Base-by-base conservation (phyloP, 768 basidiomycete species). In the Leucosporidium yakuticum region DNA sequence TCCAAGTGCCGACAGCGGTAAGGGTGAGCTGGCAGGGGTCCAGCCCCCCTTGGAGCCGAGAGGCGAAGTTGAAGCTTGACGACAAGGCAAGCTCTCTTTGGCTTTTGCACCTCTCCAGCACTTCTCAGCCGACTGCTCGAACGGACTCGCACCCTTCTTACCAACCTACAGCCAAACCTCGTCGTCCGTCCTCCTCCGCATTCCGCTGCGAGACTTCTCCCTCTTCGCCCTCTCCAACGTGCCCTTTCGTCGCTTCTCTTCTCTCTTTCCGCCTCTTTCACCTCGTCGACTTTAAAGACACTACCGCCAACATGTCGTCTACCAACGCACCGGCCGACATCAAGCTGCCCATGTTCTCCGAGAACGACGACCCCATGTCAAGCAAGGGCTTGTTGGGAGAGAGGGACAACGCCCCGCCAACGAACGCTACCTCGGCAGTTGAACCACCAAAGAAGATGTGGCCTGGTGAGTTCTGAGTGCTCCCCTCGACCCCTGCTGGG, bases 311-410 rank as follows among this genome's bases (percentile, higher is more conserved):
- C 53, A 62, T 59, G 63, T 60, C 59, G 11, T 4, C 29, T 32
- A 47, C 31, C 19, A 39, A 55, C 63, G n/a, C 34, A 60, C 53
- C 66, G 69, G 71, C 64, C 69, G 73, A 74, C 44, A 65, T 69
- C 57, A 69, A 74, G 60, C 69, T 75, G n/a, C 61, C 71, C 31
- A 61, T 71, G 34, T 72, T 64, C 60, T 56, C 64, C 1, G 66
- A 59, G 53, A 50, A 63, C 49, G 62, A 68, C 57, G 67, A 70
- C 51, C 39, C 56, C 9, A 23, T 53, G 25, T 53, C 62, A 12
- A 34, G 49, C 25, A 68, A 62, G 50, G 34, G 27, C 54, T 36
- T 61, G 47, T 11, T 39, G 62, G n/a, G 55, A 63, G 60, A 53
- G 60, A 1, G 53, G 62, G 39, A 44, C 39, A 44, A 8, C 8